Conservation (phyloP, 2,329 filamentous ascomycete genomes). For the Salinomyces thailandicus region DNA sequence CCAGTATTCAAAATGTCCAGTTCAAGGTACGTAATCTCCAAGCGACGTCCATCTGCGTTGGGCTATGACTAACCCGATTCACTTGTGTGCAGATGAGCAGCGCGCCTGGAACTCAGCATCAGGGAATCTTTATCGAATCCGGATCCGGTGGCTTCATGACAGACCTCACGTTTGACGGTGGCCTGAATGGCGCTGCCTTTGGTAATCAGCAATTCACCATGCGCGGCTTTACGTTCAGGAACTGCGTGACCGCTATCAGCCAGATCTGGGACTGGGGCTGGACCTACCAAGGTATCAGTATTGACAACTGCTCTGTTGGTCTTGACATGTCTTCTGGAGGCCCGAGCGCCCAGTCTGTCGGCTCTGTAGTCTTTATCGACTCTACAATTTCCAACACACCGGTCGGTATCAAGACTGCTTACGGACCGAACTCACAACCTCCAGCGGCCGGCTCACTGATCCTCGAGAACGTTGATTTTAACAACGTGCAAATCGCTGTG, state of each 20-base stretch:
- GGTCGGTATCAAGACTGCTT: constrained; percentile 42
- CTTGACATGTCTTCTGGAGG: constrained; percentile 41
- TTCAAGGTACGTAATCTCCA: constrained; percentile 24
- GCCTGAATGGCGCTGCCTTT: constrained; percentile 30
- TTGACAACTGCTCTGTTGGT: constrained; percentile 44
- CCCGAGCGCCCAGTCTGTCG: constrained; percentile 36
- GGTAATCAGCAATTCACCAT: constrained; percentile 38
- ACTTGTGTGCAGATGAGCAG: constrained; percentile 33
- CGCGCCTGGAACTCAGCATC: constrained; percentile 36
- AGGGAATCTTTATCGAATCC: constrained; percentile 35
- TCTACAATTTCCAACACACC: constrained; percentile 40
- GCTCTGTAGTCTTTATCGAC: constrained; percentile 49
- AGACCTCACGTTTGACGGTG: constrained; percentile 37
- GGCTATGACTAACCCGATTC: no score
- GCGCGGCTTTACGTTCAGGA: constrained; percentile 44
- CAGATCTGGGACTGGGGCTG: constrained; percentile 53
- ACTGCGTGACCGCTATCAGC: constrained; percentile 43
- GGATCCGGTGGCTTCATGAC: constrained; percentile 38
- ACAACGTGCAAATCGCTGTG: constrained; percentile 39
- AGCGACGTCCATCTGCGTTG: no score
- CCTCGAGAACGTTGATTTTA: constrained; percentile 45
- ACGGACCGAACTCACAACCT: constrained; percentile 33
- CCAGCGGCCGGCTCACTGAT: constrained; percentile 41
- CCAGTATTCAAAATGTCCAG: constrained; percentile 35
- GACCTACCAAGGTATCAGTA: constrained; percentile 27